Evolutionary conservation across 192 early-diverging fungal genomes (phyloP), one percentile per base, ranked within the genome.

Genomic region (Fimicolochytrium jonesii): DNA sequence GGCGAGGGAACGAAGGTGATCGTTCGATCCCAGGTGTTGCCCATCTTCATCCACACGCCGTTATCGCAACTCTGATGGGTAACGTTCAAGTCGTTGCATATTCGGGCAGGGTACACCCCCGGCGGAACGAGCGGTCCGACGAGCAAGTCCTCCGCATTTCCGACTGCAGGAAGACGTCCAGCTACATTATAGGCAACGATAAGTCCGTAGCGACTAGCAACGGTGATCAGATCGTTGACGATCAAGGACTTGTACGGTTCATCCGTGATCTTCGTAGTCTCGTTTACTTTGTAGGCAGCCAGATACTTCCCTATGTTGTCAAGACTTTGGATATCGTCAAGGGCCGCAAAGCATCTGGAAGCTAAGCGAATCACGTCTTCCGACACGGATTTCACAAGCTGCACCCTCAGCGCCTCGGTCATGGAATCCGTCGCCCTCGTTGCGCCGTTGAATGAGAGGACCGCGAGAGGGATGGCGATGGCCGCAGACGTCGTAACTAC

Each of bases 361-460:
- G 9, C 17, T 17, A 39, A 17, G 9, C 17, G 37, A 7, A 39
- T 11, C 9, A 39, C 37, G 17, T 39, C 37, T 17, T 17, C 9
- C 9, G 37, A 39, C 37, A 39, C 37, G 17, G 37, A 11, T 7
- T 7, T 39, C 9, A 39, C 37, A 17, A 39, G 9, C 37, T 17
- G 37, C 17, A 17, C 7, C 9, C 37, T 7, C 37, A 39, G 37
- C 9, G 37, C 37, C 9, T 39, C 17, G 37, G 37, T 39, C 37
- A 39, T 39, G 37, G 37, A 39, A 39, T 39, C 37, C 9, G 37
- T 39, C 17, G 37, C 7, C 36, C 45, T 3, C 4, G 4, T 43
- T 20, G 56, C 56, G 11, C 56, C 56, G 29, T 45, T 59, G 10
- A 59, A 59, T 18, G 56, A 18, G 18, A 59, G 36, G 3, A 59